Percentiles rank a stretch among this genome's conserved stretches.
These are phyloP conservation scores for Suhomyces choctaworum DNA, from an alignment of 1,139 yeast genomes.

Conservation along the genomic window DNA sequence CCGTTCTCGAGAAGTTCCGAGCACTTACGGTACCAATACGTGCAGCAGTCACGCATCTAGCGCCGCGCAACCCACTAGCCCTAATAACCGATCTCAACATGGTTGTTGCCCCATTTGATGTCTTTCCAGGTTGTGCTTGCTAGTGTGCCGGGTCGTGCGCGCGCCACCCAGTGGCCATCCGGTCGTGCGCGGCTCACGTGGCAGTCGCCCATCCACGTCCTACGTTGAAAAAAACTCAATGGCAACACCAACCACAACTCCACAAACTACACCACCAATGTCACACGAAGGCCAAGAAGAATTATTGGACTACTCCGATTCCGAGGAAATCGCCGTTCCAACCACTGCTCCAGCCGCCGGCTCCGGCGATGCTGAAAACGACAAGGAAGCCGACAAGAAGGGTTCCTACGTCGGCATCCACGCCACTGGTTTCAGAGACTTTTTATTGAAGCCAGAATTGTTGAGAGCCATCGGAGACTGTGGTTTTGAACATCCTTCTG, in stretches of 20 bases:
- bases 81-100: constrained; percentile 5
- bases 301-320: constrained; percentile 95
- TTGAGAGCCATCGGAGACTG: constrained; percentile 98
- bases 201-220: constrained; percentile 6
- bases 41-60: too few species aligned
- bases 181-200: constrained; percentile 7
- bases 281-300: constrained; percentile 99
- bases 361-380: constrained; percentile 48
- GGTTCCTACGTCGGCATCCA: constrained; percentile 98
- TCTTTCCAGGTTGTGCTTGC: too few species aligned
- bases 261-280: constrained; percentile 33
- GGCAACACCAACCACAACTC: constrained; percentile 3
- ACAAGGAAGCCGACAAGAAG: constrained; percentile 74
- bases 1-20: constrained; percentile 8
- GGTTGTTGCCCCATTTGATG: background rate
- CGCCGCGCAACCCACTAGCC: background rate
- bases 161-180: background rate
- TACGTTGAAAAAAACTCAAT: constrained; percentile 7
- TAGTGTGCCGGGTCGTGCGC: constrained; percentile 8
- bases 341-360: constrained; percentile 58
- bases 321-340: constrained; percentile 89
- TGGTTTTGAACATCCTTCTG: constrained; percentile 99
- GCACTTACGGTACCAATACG: background rate
- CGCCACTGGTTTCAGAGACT: constrained; percentile 98
- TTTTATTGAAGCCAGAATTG: constrained; percentile 92